Conservation (phyloP, 768 basidiomycete genomes). For the Leccinum sublutescens region DNA sequence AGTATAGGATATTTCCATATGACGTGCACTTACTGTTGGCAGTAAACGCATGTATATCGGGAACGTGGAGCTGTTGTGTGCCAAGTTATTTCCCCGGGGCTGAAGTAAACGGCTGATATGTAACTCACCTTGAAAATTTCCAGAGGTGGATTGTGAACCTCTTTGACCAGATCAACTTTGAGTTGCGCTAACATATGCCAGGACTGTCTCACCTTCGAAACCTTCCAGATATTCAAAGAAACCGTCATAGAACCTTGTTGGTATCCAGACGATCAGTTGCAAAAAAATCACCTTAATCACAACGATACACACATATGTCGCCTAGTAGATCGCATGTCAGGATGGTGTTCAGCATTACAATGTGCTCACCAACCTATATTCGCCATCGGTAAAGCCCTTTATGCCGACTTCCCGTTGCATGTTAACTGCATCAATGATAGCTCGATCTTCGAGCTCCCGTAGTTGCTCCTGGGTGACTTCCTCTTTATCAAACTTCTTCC, state of each 20-base stretch:
- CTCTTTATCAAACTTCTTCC: slow-evolving; percentile 35
- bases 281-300: background rate
- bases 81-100: background rate
- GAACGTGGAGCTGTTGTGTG: slow-evolving; percentile 23
- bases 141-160: slow-evolving; percentile 23
- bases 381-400: slow-evolving; percentile 43
- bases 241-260: slow-evolving; percentile 27
- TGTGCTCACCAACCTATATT: slow-evolving; percentile 33
- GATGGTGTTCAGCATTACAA: background rate
- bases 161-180: slow-evolving; percentile 11
- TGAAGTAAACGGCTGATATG: too few relatives aligned
- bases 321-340: slow-evolving; percentile 16
- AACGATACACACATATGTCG: slow-evolving; percentile 24
- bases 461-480: slow-evolving; percentile 37
- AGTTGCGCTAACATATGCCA: background rate
- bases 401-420: slow-evolving; percentile 42
- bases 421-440: slow-evolving; percentile 36
- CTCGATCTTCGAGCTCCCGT: slow-evolving; percentile 37
- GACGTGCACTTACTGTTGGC: slow-evolving; percentile 13
- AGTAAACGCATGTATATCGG: slow-evolving; percentile 23
- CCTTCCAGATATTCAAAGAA: slow-evolving; percentile 29
- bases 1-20: background rate
- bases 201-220: slow-evolving; percentile 21
- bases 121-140: slow-evolving; percentile 25
- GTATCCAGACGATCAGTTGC: background rate